Evolutionary conservation across 257 asterid genomes (phyloP), one percentile per base, ranked within the genome.

Genomic region (Penstemon barbatus): DNA sequence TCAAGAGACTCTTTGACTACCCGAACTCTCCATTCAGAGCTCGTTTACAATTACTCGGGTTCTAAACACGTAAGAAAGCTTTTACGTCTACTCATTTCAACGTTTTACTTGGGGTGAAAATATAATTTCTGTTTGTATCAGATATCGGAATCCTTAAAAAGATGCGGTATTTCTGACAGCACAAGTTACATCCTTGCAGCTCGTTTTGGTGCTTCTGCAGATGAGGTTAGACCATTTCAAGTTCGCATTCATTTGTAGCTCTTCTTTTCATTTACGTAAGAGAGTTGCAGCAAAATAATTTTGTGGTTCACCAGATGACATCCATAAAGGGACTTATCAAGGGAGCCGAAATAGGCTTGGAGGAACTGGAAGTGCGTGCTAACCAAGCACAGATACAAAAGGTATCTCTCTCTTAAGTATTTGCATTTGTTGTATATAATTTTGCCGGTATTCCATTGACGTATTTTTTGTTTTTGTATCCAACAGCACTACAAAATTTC

Each of bases 1-100:
- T 87, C 96, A 45, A 80, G 95, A 49, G 93, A 77, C 0, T 82
- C 92, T 3, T 81, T 87, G 75, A 84, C 82, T 0, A 94, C 99
- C n/a, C 86, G 88, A 68, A 89, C 91, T 69, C 87, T 85, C 62
- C 99, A 94, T 65, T 91, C 99, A 0, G 99, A 94, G 83, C 96
- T 91, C 62, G 99, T 89, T 59, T 94, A 84, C 83, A 94, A 94
- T 42, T 91, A 89, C 82, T 91, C 98, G 0, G 96, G 95, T 33
- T 91, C 97, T 76, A 91, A 94, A 78, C 97, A 89, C 71, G 97
- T 91, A 80, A 77, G 79, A 41, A 41, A 49, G 37, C 66, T 71
- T 70, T 40, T 62, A 55, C 37, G 37, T 52, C 33, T 15, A 46
- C 61, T 56, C 10, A 43, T 77, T 75, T 68, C n/a, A 5, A 5